A percentile compares a stretch with the other conserved stretches of the same genome.
Evolutionary conservation across 805 yeast genomes (phyloP).

Genomic region (Barnettozyma sucrosica): DNA sequence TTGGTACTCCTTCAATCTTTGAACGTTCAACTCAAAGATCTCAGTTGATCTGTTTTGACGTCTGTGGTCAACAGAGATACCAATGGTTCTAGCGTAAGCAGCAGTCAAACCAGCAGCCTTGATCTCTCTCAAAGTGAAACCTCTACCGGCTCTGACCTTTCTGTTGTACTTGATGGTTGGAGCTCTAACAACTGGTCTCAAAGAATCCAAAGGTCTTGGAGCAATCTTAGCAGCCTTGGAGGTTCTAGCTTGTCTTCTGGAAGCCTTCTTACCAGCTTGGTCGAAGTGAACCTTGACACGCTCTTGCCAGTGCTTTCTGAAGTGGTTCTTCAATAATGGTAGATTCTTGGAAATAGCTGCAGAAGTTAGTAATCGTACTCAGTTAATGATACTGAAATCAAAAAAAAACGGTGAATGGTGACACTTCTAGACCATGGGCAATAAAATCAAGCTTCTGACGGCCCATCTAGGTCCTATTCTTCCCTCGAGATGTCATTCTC

Average conservation of each 20-base stretch:
- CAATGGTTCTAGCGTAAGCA: slow-evolving; percentile 96
- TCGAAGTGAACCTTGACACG: slow-evolving; percentile 99
- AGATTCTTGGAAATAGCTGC: slow-evolving; percentile 97
- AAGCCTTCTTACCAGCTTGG: slow-evolving; percentile 99
- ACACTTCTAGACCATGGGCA: neutral
- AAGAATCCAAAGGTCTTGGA: slow-evolving; percentile 94
- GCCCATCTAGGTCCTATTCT: neutral
- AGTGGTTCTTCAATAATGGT: slow-evolving; percentile 99
- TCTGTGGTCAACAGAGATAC: slow-evolving; percentile 99
- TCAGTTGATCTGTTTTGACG: slow-evolving; percentile 97
- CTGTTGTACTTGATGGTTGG: slow-evolving; percentile 99
- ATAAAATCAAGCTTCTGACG: neutral
- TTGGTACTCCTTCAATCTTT: slow-evolving; percentile 94
- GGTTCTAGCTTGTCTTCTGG: slow-evolving; percentile 94
- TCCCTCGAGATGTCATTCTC: neutral
- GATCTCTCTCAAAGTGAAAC: slow-evolving; percentile 96
- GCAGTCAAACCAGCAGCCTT: slow-evolving; percentile 95
- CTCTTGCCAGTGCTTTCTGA: slow-evolving; percentile 99
- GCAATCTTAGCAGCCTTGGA: slow-evolving; percentile 91
- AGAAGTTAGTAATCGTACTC: slow-evolving; percentile 4
- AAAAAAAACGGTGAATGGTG: neutral
- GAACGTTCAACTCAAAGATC: slow-evolving; percentile 90
- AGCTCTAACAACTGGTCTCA: slow-evolving; percentile 98
- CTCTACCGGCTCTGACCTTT: slow-evolving; percentile 99
- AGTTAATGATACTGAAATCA: neutral